Conservation (phyloP, 2,329 filamentous ascomycete species). For the Nemania sp. region DNA sequence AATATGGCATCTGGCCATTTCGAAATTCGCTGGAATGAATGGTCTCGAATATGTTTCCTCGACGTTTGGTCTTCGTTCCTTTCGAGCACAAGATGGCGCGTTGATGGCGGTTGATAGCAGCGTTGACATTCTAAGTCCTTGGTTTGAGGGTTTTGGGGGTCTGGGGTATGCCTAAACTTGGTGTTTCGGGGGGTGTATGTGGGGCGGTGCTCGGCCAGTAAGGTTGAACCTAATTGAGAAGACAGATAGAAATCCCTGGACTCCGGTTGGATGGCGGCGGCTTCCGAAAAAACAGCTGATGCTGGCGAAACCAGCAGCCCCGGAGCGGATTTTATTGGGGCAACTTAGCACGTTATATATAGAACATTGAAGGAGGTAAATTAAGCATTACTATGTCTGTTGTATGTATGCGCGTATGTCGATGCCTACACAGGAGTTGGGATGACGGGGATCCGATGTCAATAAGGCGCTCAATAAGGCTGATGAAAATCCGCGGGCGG, state of each 20-base stretch:
- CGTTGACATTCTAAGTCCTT: constrained; percentile 1
- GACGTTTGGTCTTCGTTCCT: constrained; percentile 5
- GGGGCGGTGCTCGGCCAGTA: constrained; percentile 17
- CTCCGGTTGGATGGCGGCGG: constrained; percentile 35
- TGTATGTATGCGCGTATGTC: too few species aligned
- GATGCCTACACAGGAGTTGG: too few species aligned
- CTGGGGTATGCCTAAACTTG: constrained; percentile 14
- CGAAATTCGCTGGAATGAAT: not conserved
- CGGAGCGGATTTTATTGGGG: not conserved
- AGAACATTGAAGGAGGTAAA: constrained; percentile 11
- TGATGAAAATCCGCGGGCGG: constrained; percentile 12
- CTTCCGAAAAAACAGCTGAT: constrained; percentile 36
- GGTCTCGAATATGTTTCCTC: constrained; percentile 5
- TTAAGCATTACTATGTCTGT: constrained; percentile 7
- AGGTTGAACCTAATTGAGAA: constrained; percentile 13
- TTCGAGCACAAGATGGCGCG: not conserved
- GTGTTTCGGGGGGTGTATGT: constrained; percentile 17
- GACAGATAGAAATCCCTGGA: constrained; percentile 6
- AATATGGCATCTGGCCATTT: constrained; percentile 12
- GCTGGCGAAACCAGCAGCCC: not conserved
- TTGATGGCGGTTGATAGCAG: not conserved
- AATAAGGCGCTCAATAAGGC: constrained; percentile 13
- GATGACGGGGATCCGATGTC: constrained; percentile 2
- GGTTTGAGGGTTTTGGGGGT: not conserved
- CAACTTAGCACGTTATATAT: constrained; percentile 5